Percentiles rank a stretch among this genome's conserved stretches.
Conservation (phyloP, 202 grass and related monocot species). For the Schoenoplectus tabernaemontani region DNA sequence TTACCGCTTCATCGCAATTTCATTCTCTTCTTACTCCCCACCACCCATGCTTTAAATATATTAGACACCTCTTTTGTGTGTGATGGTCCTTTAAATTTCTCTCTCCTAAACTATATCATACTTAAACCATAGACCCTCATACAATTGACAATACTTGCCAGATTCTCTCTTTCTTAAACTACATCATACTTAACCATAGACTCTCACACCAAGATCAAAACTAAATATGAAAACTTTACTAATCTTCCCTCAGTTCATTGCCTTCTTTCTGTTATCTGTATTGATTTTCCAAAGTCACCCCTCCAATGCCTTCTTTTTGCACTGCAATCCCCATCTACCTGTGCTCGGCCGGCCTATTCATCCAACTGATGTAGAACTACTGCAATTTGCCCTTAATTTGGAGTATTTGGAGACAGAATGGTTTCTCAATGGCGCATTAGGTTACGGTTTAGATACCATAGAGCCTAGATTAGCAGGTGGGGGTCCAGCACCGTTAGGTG, state of each 20-base stretch:
- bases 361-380: slow-evolving; percentile 47
- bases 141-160: neutral
- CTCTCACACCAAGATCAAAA: slow-evolving; percentile 4
- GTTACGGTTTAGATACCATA: slow-evolving; percentile 44
- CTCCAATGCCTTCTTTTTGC: slow-evolving; percentile 12
- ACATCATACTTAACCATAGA: slow-evolving; percentile 13
- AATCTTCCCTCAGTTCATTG: slow-evolving; percentile 8
- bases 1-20: slow-evolving; percentile 11
- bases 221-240: slow-evolving; percentile 11
- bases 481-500: slow-evolving; percentile 30
- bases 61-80: slow-evolving; percentile 9
- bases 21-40: slow-evolving; percentile 22
- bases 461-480: slow-evolving; percentile 38
- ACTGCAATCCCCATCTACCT: slow-evolving; percentile 35
- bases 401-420: slow-evolving; percentile 80
- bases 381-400: slow-evolving; percentile 74
- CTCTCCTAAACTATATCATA: neutral
- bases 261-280: slow-evolving; percentile 6
- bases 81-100: neutral
- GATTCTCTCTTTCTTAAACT: slow-evolving; percentile 7
- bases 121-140: slow-evolving; percentile 3
- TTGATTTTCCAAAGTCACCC: slow-evolving; percentile 7
- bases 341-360: slow-evolving; percentile 30
- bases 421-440: slow-evolving; percentile 63
- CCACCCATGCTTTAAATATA: slow-evolving; percentile 9